Evolutionary conservation across 2,329 filamentous ascomycete species (phyloP).

Genomic region (Coniella vitis): DNA sequence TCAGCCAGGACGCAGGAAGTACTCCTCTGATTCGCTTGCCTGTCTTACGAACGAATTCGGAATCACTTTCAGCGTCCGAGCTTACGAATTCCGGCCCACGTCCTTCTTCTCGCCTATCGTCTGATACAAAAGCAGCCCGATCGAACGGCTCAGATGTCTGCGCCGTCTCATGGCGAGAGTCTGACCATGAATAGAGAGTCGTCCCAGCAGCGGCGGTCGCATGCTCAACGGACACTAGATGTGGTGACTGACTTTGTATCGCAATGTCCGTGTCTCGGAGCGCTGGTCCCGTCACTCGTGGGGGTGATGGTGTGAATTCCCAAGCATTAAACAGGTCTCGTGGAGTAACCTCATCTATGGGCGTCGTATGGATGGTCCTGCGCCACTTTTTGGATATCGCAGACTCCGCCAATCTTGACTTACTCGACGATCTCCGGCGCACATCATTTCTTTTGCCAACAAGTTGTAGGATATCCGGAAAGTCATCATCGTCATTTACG

Average conservation of each 20-base stretch:
- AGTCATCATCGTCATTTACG: slow-evolving; percentile 25
- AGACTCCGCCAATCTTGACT: slow-evolving; percentile 16
- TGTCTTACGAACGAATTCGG: slow-evolving; percentile 32
- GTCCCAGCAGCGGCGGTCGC: not conserved
- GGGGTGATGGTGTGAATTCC: slow-evolving; percentile 7
- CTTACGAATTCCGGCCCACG: slow-evolving; percentile 19
- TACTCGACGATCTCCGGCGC: slow-evolving; percentile 18
- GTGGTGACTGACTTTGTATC: not conserved
- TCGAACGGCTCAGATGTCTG: not conserved
- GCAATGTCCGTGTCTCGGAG: not conserved
- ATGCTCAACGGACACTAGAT: not conserved
- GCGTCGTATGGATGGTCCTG: slow-evolving; percentile 8
- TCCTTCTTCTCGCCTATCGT: slow-evolving; percentile 8
- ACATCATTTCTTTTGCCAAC: slow-evolving; percentile 14
- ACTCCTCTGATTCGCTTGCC: slow-evolving; percentile 50
- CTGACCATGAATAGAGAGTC: not conserved
- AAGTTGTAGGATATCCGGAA: slow-evolving; percentile 23
- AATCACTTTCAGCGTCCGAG: slow-evolving; percentile 32
- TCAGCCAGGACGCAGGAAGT: slow-evolving; percentile 60
- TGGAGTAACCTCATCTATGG: not conserved
- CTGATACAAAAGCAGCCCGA: slow-evolving; percentile 8
- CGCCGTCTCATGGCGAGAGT: not conserved
- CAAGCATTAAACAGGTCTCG: not conserved
- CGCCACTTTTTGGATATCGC: slow-evolving; percentile 22
- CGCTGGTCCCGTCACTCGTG: not conserved